Conservation (phyloP, 768 basidiomycete genomes). For the Lactarius sanguifluus region DNA sequence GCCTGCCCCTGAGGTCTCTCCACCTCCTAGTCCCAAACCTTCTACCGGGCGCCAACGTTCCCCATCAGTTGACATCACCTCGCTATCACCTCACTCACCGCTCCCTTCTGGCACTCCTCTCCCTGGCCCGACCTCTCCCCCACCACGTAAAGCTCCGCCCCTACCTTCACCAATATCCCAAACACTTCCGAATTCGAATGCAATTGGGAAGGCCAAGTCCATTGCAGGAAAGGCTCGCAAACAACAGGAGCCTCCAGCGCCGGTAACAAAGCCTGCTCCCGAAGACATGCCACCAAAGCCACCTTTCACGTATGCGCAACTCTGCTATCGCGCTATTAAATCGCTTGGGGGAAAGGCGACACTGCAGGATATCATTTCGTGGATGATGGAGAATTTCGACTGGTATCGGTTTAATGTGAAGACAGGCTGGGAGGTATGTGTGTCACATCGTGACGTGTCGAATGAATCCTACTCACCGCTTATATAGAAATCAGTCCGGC, state of each 20-base stretch:
- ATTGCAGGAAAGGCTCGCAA: slow-evolving; percentile 22
- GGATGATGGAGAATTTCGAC: slow-evolving; percentile 86
- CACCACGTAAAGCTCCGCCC: slow-evolving; percentile 47
- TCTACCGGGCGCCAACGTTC: slow-evolving; percentile 65
- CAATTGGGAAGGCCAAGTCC: slow-evolving; percentile 39
- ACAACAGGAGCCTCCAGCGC: slow-evolving; percentile 36
- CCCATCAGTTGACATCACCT: slow-evolving; percentile 74
- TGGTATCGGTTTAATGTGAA: slow-evolving; percentile 88
- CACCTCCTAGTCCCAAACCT: slow-evolving; percentile 74
- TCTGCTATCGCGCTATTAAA: slow-evolving; percentile 88
- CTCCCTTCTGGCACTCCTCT: slow-evolving; percentile 75
- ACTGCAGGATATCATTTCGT: slow-evolving; percentile 85
- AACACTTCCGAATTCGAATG: slow-evolving; percentile 62
- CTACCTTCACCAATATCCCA: slow-evolving; percentile 45
- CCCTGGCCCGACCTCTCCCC: slow-evolving; percentile 46
- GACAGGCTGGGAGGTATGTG: slow-evolving; percentile 84
- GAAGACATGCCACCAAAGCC: slow-evolving; percentile 89
- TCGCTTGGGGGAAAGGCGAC: slow-evolving; percentile 83
- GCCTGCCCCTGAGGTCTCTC: slow-evolving; percentile 73
- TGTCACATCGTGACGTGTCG: slow-evolving; percentile 13
- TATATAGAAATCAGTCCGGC: slow-evolving; percentile 79
- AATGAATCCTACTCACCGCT: slow-evolving; percentile 2
- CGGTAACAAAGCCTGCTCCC: slow-evolving; percentile 49
- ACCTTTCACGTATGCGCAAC: slow-evolving; percentile 83
- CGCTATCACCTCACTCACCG: slow-evolving; percentile 76